These are phyloP conservation scores for Silene conica DNA, from an alignment of 148 eudicot species.

Conservation along the genomic window DNA sequence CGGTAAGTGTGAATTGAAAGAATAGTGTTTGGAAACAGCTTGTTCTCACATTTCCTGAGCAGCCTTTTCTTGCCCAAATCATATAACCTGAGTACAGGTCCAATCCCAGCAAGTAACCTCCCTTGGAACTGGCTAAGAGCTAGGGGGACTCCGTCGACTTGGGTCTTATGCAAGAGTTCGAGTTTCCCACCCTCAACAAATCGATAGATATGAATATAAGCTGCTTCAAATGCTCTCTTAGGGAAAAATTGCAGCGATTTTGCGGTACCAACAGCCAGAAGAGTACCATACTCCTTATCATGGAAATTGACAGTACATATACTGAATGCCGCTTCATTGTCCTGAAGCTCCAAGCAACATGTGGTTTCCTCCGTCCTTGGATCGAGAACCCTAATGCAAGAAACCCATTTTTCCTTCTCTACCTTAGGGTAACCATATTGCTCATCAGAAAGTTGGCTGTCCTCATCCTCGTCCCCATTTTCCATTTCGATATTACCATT, in stretches of 20 bases:
- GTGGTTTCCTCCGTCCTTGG: constrained; percentile 73
- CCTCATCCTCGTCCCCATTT: constrained; percentile 81
- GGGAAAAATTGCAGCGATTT: constrained; percentile 92
- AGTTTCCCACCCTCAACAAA: constrained; percentile 87
- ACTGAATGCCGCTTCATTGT: constrained; percentile 94
- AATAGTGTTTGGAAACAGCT: constrained; percentile 86
- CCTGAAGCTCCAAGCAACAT: constrained; percentile 95
- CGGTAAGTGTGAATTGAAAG: constrained; percentile 82
- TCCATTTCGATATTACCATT: constrained; percentile 78
- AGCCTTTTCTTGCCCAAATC: constrained; percentile 87
- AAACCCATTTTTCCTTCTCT: constrained; percentile 91
- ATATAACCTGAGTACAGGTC: constrained; percentile 82
- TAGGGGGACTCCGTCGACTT: constrained; percentile 92
- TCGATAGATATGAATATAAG: constrained; percentile 88
- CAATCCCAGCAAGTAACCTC: constrained; percentile 87
- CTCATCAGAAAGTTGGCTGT: constrained; percentile 82
- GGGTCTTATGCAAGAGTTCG: constrained; percentile 95
- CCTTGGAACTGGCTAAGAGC: constrained; percentile 95
- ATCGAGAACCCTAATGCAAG: constrained; percentile 94
- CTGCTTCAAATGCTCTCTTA: constrained; percentile 63
- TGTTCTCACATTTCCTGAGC: constrained; percentile 98
- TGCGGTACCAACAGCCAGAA: constrained; percentile 95
- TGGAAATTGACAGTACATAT: constrained; percentile 92
- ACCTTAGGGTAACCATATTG: constrained; percentile 94
- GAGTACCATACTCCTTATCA: constrained; percentile 95